A percentile compares a stretch with the other conserved stretches of the same genome.
These are phyloP conservation scores for Beta vulgaris DNA, from an alignment of 148 eudicot genomes.

Conservation along the genomic window DNA sequence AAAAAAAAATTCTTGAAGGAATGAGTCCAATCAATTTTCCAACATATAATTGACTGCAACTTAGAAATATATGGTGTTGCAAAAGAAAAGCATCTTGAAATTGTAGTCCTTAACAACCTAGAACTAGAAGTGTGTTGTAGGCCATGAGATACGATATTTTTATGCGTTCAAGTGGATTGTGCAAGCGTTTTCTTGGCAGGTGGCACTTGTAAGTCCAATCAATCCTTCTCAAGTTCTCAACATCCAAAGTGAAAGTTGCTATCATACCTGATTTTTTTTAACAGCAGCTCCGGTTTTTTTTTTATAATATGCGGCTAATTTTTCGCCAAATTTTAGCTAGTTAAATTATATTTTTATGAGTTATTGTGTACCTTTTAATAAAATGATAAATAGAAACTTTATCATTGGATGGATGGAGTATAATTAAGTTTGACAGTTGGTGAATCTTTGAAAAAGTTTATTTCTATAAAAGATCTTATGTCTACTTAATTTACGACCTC, in stretches of 20 bases:
- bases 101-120: background rate
- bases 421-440: too few relatives aligned
- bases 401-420: too few relatives aligned
- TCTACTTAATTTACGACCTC: too few relatives aligned
- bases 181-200: slow-evolving; percentile 13
- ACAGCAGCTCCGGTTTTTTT: background rate
- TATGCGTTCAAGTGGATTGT: slow-evolving; percentile 27
- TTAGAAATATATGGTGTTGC: background rate
- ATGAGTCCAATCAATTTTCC: too few relatives aligned
- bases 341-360: too few relatives aligned
- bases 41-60: background rate
- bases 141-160: slow-evolving; percentile 15
- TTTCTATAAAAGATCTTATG: too few relatives aligned
- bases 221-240: slow-evolving; percentile 18
- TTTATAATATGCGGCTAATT: too few relatives aligned
- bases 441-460: too few relatives aligned
- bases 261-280: slow-evolving; percentile 1
- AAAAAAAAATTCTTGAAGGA: too few relatives aligned
- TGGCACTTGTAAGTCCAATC: slow-evolving; percentile 27
- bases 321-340: too few relatives aligned
- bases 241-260: slow-evolving; percentile 20
- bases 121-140: slow-evolving; percentile 3
- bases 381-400: too few relatives aligned
- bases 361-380: too few relatives aligned
- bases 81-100: background rate